Evolutionary conservation across 495 filamentous ascomycete species (phyloP), one percentile per base, ranked within the genome.

Genomic region (Hypoxylon perforatum): DNA sequence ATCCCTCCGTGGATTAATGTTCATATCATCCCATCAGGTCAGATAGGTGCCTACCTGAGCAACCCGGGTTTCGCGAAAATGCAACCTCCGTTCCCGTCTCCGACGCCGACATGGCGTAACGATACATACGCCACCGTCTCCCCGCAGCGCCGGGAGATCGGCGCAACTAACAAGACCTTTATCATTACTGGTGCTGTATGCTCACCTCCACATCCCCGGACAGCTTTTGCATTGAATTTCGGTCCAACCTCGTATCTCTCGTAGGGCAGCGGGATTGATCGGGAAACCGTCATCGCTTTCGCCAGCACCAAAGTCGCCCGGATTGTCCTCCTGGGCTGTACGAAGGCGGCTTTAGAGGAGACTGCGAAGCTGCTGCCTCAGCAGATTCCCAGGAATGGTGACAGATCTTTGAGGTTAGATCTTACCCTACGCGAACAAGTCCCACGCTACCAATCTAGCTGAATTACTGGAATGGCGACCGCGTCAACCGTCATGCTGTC

Each of bases 111-210:
- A 10, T 69, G 65, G 57, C 84, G 81, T 65, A 73, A 67, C 21
- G 61, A 73, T 2, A 47, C 78, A 9, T 86, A 86, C 62, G 46
- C 76, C 9, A 67, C 74, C 39, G 82, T 86, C 55, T 73, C 69
- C 10, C 80, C 81, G 1, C 39, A 69, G 3, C 71, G 73, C 0
- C 72, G 78, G 0, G 76, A 82, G 55, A 69, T 84, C n/a, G 76
- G 71, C 23, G 63, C 73, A n/a, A 58, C 61, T 2, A 77, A 77
- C 9, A 84, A 82, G 58, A 76, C 57, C n/a, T 72, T 85, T 11
- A 65, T 85, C 46, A 73, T 86, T 17, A 81, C 82, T 6, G 84
- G 84, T n/a, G 83, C 55, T 17, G 75, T 74, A 11, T 71, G 76
- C 19, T 33, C 46, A 22, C 38, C 59, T 23, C 25, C 25, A n/a